Conservation (phyloP, 257 asterid genomes). For the Solanum tacnaense region DNA sequence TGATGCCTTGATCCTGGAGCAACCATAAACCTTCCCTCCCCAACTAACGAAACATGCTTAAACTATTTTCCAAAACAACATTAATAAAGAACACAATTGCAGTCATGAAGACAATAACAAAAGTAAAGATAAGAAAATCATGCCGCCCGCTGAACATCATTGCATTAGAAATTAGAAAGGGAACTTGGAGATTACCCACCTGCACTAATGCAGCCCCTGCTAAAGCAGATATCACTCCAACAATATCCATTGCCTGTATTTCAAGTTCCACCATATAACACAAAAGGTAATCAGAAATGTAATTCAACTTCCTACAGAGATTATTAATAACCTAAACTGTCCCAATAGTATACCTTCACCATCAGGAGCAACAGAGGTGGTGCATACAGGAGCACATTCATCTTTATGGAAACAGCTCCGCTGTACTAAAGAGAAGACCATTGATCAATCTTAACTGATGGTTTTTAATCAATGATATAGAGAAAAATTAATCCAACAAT, state of each 20-base stretch:
- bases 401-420: conserved; percentile 92
- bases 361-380: conserved; percentile 72
- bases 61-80: background rate
- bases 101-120: background rate
- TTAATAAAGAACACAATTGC: background rate
- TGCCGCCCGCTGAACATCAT: background rate
- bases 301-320: background rate
- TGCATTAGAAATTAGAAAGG: background rate
- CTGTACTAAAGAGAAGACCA: conserved; percentile 56
- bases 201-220: conserved; percentile 90
- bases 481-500: background rate
- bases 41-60: background rate
- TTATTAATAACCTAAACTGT: background rate
- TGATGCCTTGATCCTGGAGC: background rate
- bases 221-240: conserved; percentile 83
- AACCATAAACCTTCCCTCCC: background rate
- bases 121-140: background rate
- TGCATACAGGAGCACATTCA: conserved; percentile 86
- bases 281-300: background rate
- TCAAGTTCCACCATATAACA: conserved; percentile 11
- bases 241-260: conserved; percentile 74
- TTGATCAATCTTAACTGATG: conserved; percentile 1
- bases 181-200: conserved; percentile 34
- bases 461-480: background rate
- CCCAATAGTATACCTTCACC: conserved; percentile 49